These are phyloP conservation scores for Solanum pinnatisectum DNA, from an alignment of 257 asterid genomes.

Conservation along the genomic window DNA sequence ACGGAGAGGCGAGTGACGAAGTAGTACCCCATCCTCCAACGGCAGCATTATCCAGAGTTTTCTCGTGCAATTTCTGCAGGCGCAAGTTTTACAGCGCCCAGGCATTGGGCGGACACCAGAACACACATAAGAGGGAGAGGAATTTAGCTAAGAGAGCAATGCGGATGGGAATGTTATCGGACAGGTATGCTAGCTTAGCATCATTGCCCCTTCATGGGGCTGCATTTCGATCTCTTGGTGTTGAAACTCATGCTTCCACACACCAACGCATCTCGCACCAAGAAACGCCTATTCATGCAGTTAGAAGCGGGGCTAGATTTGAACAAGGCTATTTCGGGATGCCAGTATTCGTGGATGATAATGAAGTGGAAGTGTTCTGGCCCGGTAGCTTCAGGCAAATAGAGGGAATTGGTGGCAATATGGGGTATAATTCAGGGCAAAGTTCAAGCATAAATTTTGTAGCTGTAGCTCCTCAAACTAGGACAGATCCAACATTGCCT, in stretches of 20 bases:
- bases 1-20: conserved; percentile 2
- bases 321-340: conserved; percentile 51
- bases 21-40: conserved; percentile 28
- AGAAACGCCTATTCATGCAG: conserved; percentile 24
- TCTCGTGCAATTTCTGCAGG: conserved; percentile 89
- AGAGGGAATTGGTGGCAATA: conserved; percentile 25
- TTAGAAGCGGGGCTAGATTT: conserved; percentile 51
- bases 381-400: conserved; percentile 84
- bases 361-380: conserved; percentile 63
- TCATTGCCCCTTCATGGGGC: conserved; percentile 82
- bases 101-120: conserved; percentile 94
- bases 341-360: conserved; percentile 50
- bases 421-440: conserved; percentile 26
- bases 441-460: conserved; percentile 28
- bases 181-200: conserved; percentile 72
- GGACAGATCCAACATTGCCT: conserved; percentile 46
- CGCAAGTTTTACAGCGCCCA: conserved; percentile 93
- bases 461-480: conserved; percentile 29
- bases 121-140: conserved; percentile 91
- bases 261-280: conserved; percentile 38
- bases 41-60: conserved; percentile 33
- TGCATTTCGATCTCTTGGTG: conserved; percentile 54
- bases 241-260: conserved; percentile 66
- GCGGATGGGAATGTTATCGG: conserved; percentile 78
- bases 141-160: conserved; percentile 83